Percentiles rank a stretch among this genome's conserved stretches.
These are phyloP conservation scores for Ascoidea asiatica DNA, from an alignment of 805 yeast genomes.

Conservation along the genomic window DNA sequence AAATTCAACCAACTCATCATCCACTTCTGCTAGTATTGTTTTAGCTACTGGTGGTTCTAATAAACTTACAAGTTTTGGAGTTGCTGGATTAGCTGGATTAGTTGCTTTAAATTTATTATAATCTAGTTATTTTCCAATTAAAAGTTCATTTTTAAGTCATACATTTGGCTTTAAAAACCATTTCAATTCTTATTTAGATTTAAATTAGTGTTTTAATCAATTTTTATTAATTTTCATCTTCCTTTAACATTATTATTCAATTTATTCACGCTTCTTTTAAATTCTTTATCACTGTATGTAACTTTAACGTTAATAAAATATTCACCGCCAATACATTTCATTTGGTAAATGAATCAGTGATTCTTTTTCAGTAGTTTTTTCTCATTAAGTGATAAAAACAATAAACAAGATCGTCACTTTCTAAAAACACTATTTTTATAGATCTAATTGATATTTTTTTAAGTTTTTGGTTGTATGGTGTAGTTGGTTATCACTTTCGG, in stretches of 20 bases:
- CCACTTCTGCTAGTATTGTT: neutral
- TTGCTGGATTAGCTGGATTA: neutral
- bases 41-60: neutral
- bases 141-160: too few relatives aligned
- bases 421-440: neutral
- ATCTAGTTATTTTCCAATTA: neutral
- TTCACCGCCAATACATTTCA: neutral
- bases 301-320: too few relatives aligned
- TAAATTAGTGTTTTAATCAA: too few relatives aligned
- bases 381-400: neutral
- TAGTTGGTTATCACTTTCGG: neutral
- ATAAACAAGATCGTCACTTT: neutral
- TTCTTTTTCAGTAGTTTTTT: neutral
- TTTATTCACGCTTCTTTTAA: neutral
- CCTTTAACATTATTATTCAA: neutral
- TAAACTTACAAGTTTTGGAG: neutral
- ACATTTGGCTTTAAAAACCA: too few relatives aligned
- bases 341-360: too few relatives aligned
- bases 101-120: neutral
- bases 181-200: neutral
- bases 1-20: neutral
- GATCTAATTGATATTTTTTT: too few relatives aligned
- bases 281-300: too few relatives aligned
- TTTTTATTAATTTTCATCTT: too few relatives aligned
- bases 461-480: too few relatives aligned